Conservation (phyloP, 768 basidiomycete species). For the Neoboletus magnificus region DNA sequence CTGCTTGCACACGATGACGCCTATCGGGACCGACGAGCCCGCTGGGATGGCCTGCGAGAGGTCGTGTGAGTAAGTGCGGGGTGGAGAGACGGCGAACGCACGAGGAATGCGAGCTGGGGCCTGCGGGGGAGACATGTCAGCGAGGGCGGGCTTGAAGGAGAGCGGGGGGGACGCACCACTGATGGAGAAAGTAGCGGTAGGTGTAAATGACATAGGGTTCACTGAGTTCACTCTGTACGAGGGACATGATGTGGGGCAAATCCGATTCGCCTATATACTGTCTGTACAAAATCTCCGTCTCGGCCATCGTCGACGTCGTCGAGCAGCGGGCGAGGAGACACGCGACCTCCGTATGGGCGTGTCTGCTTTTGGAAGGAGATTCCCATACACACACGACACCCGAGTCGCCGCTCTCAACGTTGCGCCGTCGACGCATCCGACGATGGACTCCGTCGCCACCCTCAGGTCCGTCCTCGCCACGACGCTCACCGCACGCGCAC, state of each 20-base stretch:
- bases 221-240: constrained; percentile 89
- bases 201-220: constrained; percentile 97
- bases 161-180: constrained; percentile 63
- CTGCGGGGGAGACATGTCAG: constrained; percentile 38
- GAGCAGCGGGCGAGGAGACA: too few relatives aligned
- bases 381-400: neutral
- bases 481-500: constrained; percentile 44
- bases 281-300: constrained; percentile 54
- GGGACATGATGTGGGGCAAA: constrained; percentile 76
- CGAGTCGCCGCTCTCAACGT: neutral
- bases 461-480: constrained; percentile 53
- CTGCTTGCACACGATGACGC: constrained; percentile 97
- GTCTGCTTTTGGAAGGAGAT: neutral
- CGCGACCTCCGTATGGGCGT: neutral
- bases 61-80: neutral
- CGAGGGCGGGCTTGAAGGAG: neutral
- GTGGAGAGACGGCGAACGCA: constrained; percentile 19
- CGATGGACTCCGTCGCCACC: constrained; percentile 56
- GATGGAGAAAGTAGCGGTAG: constrained; percentile 93
- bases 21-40: constrained; percentile 58
- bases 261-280: constrained; percentile 75
- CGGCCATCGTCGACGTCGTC: constrained; percentile 18
- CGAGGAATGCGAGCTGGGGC: constrained; percentile 87
- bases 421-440: neutral
- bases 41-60: constrained; percentile 25